Conservation (phyloP, 345 rosid species). For the thale cress (Arabidopsis thaliana) region DNA sequence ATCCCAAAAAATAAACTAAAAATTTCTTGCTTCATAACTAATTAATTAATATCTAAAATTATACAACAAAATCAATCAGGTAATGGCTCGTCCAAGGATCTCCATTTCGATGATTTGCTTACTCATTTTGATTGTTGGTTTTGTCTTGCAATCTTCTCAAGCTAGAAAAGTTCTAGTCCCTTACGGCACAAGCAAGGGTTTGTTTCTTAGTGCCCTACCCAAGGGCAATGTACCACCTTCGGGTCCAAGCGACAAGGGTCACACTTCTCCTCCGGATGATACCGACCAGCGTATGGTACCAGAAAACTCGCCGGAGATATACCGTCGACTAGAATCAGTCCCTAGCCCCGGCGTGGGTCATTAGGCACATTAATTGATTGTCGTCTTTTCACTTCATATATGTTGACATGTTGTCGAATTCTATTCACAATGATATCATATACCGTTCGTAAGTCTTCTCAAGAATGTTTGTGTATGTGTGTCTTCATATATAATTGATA, state of each 20-base stretch:
- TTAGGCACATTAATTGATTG: conserved; percentile 23
- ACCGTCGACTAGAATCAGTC: conserved; percentile 46
- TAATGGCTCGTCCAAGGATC: conserved; percentile 38
- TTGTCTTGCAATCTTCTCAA: conserved; percentile 35
- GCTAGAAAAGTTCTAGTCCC: conserved; percentile 37
- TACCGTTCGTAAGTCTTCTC: conserved; percentile 8
- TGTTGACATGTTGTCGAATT: background rate
- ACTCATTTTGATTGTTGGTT: conserved; percentile 15
- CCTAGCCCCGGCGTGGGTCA: conserved; percentile 68
- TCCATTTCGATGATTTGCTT: conserved; percentile 24
- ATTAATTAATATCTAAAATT: background rate
- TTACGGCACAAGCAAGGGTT: conserved; percentile 40
- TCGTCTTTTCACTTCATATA: conserved; percentile 9
- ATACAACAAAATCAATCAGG: background rate
- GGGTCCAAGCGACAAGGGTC: conserved; percentile 48
- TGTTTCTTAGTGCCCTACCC: conserved; percentile 44
- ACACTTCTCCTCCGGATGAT: conserved; percentile 38
- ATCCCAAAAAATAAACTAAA: background rate
- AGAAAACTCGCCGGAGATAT: conserved; percentile 35
- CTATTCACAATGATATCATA: background rate
- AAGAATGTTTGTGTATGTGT: conserved; percentile 21
- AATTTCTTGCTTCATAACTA: conserved; percentile 5
- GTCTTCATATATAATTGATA: conserved; percentile 19
- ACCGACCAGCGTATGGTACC: conserved; percentile 18
- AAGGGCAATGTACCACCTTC: conserved; percentile 48